These are phyloP conservation scores for Hypomontagnella submonticulosa DNA, from an alignment of 495 filamentous ascomycete species.

Conservation along the genomic window DNA sequence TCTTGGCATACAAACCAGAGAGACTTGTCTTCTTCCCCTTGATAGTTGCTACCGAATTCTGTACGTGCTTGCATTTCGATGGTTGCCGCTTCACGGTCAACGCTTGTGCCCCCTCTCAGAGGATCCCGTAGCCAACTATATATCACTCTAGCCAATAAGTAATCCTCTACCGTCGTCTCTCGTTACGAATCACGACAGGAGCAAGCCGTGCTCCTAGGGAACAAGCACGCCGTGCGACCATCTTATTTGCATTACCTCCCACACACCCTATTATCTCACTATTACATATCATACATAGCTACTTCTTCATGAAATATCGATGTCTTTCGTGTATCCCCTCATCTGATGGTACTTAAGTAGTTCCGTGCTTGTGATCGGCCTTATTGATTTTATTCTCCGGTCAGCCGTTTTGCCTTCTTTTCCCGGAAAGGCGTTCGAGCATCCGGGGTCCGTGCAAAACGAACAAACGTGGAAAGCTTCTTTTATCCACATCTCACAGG, in stretches of 20 bases:
- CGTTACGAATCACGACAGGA: constrained; percentile 38
- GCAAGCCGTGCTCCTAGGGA: constrained; percentile 37
- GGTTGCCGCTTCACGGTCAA: constrained; percentile 32
- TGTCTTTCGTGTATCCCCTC: constrained; percentile 35
- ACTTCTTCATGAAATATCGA: constrained; percentile 14
- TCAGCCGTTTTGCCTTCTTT: constrained; percentile 14
- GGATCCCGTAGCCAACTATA: constrained; percentile 30
- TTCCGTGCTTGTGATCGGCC: constrained; percentile 14
- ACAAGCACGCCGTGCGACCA: constrained; percentile 39
- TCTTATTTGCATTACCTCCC: constrained; percentile 21
- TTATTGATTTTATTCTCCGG: constrained; percentile 36
- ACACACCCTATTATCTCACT: constrained; percentile 22
- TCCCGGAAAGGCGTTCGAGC: constrained; percentile 9
- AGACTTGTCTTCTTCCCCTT: constrained; percentile 4
- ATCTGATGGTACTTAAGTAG: constrained; percentile 15
- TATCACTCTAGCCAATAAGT: constrained; percentile 24
- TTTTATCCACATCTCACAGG: constrained; percentile 30
- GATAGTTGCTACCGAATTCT: constrained; percentile 26
- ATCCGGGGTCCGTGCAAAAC: constrained; percentile 10
- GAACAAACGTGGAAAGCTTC: constrained; percentile 30
- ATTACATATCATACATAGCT: constrained; percentile 25
- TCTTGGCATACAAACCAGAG: background rate
- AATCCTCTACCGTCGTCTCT: constrained; percentile 17
- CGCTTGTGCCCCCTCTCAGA: constrained; percentile 28
- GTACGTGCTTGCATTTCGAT: constrained; percentile 16